These are phyloP conservation scores for Capsicum chinense DNA, from an alignment of 257 asterid species.

Conservation along the genomic window DNA sequence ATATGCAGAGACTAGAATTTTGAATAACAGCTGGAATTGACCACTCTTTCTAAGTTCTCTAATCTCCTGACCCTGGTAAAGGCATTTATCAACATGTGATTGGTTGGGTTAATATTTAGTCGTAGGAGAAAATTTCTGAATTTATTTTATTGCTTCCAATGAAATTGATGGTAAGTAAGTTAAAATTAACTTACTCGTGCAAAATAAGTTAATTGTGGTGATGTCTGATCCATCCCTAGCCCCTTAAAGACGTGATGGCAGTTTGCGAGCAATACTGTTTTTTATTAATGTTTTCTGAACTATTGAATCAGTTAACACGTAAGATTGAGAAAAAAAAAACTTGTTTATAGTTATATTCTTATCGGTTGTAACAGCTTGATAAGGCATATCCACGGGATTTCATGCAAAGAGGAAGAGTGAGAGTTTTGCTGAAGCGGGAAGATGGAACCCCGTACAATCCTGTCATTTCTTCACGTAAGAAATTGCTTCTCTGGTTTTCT, in stretches of 20 bases:
- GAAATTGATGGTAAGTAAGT: background rate
- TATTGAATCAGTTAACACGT: background rate
- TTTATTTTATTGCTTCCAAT: background rate
- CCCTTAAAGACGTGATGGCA: background rate
- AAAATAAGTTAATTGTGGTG: slow-evolving; percentile 16
- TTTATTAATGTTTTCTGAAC: background rate
- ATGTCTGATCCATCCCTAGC: background rate
- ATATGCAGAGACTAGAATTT: background rate
- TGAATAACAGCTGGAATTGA: background rate
- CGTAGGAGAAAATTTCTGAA: background rate
- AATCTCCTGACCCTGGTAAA: background rate
- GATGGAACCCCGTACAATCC: slow-evolving; percentile 83
- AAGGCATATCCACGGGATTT: slow-evolving; percentile 98
- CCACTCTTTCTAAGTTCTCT: background rate
- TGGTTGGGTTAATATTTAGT: background rate
- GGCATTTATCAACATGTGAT: background rate
- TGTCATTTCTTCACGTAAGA: slow-evolving; percentile 74
- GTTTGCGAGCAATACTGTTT: background rate
- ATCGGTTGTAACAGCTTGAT: slow-evolving; percentile 52
- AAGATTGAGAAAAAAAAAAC: background rate
- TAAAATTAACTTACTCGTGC: background rate
- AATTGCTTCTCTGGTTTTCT: background rate
- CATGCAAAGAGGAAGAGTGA: slow-evolving; percentile 96
- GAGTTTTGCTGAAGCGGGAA: slow-evolving; percentile 80
- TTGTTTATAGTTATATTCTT: background rate